Conservation (phyloP, 2,329 filamentous ascomycete genomes). For the Fusarium redolens region DNA sequence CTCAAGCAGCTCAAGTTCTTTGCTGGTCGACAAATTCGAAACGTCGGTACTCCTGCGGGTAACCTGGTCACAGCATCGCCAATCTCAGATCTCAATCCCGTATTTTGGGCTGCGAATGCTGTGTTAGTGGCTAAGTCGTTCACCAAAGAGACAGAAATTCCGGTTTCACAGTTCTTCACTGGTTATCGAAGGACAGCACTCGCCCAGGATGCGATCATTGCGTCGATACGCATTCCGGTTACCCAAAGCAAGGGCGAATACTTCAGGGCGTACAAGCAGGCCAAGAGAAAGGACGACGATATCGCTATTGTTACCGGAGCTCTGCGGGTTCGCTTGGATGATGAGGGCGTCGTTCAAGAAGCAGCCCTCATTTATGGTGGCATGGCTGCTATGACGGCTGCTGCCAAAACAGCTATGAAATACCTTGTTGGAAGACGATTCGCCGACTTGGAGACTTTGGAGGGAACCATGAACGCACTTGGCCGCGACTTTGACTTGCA, state of each 20-base stretch:
- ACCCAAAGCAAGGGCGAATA: slow-evolving; percentile 81
- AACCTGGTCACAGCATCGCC: slow-evolving; percentile 95
- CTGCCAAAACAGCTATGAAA: slow-evolving; percentile 80
- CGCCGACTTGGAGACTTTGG: slow-evolving; percentile 83
- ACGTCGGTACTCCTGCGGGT: slow-evolving; percentile 95
- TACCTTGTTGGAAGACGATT: slow-evolving; percentile 83
- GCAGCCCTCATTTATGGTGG: slow-evolving; percentile 91
- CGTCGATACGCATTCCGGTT: slow-evolving; percentile 85
- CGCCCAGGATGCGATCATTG: slow-evolving; percentile 83
- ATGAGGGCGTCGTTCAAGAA: slow-evolving; percentile 76
- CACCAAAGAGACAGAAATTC: slow-evolving; percentile 81
- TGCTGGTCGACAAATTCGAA: slow-evolving; percentile 93
- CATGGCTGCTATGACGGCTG: slow-evolving; percentile 92
- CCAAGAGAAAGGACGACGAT: slow-evolving; percentile 97
- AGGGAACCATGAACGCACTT: slow-evolving; percentile 90
- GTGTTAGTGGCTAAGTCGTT: slow-evolving; percentile 83
- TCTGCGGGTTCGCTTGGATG: slow-evolving; percentile 77
- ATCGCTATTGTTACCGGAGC: slow-evolving; percentile 97
- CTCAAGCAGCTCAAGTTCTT: slow-evolving; percentile 96
- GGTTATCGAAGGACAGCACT: slow-evolving; percentile 90
- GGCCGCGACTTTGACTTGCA: slow-evolving; percentile 88
- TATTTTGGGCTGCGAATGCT: slow-evolving; percentile 88
- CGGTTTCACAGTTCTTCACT: slow-evolving; percentile 92
- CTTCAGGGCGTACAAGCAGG: slow-evolving; percentile 92
- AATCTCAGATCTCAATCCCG: slow-evolving; percentile 95